Base-by-base conservation (phyloP, 2,329 filamentous ascomycete species). In the Cladosporium sp. region DNA sequence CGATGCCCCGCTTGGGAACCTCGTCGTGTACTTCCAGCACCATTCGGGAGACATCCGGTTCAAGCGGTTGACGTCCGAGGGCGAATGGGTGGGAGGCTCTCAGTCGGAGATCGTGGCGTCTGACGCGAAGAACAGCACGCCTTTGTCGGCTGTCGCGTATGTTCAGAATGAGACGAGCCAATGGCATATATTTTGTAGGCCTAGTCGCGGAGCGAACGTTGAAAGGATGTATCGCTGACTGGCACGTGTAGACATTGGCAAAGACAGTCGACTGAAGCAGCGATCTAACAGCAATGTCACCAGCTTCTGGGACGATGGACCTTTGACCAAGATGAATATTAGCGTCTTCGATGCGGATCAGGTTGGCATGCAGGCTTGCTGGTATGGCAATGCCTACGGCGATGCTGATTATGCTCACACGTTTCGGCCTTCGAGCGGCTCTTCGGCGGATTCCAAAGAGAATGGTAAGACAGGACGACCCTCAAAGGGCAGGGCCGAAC, bases 21-120 rank as follows among this genome's bases (percentile, higher is more conserved):
- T 74, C 6, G 70, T 70, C 1, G 61, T 75, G 38, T 75, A 74
- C 59, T 75, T 72, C 55, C 73, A 76, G 54, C 71, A 76, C 56
- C 65, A 69, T 22, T 66, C 65, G 6, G 74, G 73, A 11, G 63
- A 72, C 6, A 70, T 76, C 37, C 61, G 73, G 16, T 73, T 58
- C 33, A 65, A 71, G 56, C 69, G 72, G 44, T 66, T 72, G 11
- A 66, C 59, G 6, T 61, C 59, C 2, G 57, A 66, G 18, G 66
- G 67, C 4, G 55, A 63, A 18, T 75, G 72, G 71, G 45, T 65
- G 11, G 71, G 72, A 9, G 73, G 72, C 9, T 62, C 62, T 18
- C 59, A 63, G 13, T 66, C 68, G 1, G 63, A 73, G 35, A 63
- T 70, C 0, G 68, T 75, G 9, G 72, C 70, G 1, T 64, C 58